Evolutionary conservation across 495 filamentous ascomycete genomes (phyloP).

Genomic region (Talaromyces wortmannii): DNA sequence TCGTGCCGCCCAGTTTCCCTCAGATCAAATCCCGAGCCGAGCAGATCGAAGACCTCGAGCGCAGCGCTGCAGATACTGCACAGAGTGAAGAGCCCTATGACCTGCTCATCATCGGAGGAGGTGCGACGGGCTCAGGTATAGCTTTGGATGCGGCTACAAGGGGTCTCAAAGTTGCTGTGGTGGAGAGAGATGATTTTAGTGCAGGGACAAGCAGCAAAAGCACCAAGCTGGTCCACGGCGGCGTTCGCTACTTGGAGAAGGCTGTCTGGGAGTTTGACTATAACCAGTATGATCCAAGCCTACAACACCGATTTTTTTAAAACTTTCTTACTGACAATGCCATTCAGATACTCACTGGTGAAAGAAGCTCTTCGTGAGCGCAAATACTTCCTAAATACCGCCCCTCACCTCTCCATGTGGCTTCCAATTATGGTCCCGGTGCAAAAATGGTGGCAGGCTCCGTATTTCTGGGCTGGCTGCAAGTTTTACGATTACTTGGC

Average conservation of each 20-base stretch:
- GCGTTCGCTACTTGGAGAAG: slow-evolving; percentile 94
- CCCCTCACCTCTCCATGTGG: slow-evolving; percentile 91
- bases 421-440: slow-evolving; percentile 97
- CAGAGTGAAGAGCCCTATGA: slow-evolving; percentile 58
- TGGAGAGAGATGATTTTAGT: slow-evolving; percentile 95
- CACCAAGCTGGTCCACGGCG: slow-evolving; percentile 95
- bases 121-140: slow-evolving; percentile 88
- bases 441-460: slow-evolving; percentile 94
- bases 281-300: slow-evolving; percentile 53
- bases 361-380: slow-evolving; percentile 93
- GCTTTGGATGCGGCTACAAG: slow-evolving; percentile 90
- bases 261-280: slow-evolving; percentile 96
- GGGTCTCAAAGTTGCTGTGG: slow-evolving; percentile 84
- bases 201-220: slow-evolving; percentile 93
- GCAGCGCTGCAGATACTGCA: slow-evolving; percentile 10
- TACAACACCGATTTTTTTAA: background rate
- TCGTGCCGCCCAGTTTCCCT: slow-evolving; percentile 77
- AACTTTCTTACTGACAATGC: slow-evolving; percentile 11
- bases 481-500: slow-evolving; percentile 94
- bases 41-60: slow-evolving; percentile 47
- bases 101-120: slow-evolving; percentile 83
- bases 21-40: slow-evolving; percentile 60
- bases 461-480: slow-evolving; percentile 95
- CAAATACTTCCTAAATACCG: slow-evolving; percentile 92
- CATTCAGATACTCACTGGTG: slow-evolving; percentile 69